These are phyloP conservation scores for Boletus edulis DNA, from an alignment of 768 basidiomycete genomes.

Conservation along the genomic window DNA sequence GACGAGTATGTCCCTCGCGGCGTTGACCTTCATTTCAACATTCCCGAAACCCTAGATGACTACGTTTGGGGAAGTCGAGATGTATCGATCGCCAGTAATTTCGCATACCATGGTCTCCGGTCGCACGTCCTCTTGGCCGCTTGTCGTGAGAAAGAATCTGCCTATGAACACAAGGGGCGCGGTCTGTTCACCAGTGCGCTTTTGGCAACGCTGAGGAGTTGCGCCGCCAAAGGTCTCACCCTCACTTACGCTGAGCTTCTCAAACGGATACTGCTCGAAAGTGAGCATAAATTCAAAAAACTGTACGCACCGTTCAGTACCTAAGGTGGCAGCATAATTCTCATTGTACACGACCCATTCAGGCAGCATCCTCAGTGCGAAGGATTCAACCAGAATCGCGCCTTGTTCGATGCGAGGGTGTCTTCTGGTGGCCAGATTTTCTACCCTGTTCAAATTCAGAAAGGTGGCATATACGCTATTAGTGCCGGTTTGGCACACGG, in stretches of 20 bases:
- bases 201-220: slow-evolving; percentile 6
- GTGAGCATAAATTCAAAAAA: not conserved
- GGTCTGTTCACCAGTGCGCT: slow-evolving; percentile 29
- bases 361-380: slow-evolving; percentile 32
- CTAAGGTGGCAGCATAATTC: not conserved
- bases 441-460: not conserved
- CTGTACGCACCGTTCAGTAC: slow-evolving; percentile 11
- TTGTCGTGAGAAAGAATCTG: slow-evolving; percentile 35
- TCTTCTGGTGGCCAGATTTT: slow-evolving; percentile 5
- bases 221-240: slow-evolving; percentile 22
- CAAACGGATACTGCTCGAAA: not conserved
- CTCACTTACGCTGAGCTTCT: slow-evolving; percentile 26
- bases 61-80: slow-evolving; percentile 20
- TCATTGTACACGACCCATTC: not conserved
- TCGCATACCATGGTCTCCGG: slow-evolving; percentile 26
- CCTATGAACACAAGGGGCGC: slow-evolving; percentile 22
- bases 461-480: not conserved
- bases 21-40: not conserved
- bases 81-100: slow-evolving; percentile 3
- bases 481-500: slow-evolving; percentile 29
- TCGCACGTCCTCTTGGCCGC: slow-evolving; percentile 46
- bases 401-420: slow-evolving; percentile 22
- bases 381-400: slow-evolving; percentile 21
- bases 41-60: slow-evolving; percentile 24
- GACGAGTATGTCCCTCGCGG: slow-evolving; percentile 6